Percentiles rank a stretch among this genome's conserved stretches.
Evolutionary conservation across 148 eudicot species (phyloP).

Genomic region (Fagopyrum tataricum): DNA sequence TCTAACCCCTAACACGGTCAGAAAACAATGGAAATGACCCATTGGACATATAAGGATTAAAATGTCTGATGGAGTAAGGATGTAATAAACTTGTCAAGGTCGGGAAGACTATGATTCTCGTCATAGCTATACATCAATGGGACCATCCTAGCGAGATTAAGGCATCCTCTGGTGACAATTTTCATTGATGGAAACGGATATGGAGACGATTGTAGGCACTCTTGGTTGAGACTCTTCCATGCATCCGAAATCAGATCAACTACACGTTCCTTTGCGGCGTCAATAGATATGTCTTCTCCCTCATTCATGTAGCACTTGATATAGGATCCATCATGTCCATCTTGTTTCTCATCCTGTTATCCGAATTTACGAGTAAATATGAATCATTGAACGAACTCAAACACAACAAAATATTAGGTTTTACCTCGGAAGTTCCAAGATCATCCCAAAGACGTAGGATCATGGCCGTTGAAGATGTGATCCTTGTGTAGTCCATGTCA

Average conservation of each 20-base stretch:
- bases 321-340: conserved; percentile 50
- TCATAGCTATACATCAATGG: conserved; percentile 33
- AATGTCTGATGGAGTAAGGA: conserved; percentile 15
- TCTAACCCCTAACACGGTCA: no score
- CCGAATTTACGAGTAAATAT: background rate
- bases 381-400: background rate
- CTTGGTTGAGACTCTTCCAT: conserved; percentile 46
- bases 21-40: no score
- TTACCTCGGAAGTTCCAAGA: conserved; percentile 9
- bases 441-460: conserved; percentile 71
- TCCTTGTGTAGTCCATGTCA: conserved; percentile 14
- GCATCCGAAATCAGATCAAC: conserved; percentile 30
- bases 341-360: conserved; percentile 46
- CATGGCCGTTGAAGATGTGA: conserved; percentile 33
- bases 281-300: conserved; percentile 20
- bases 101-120: conserved; percentile 17
- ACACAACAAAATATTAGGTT: background rate
- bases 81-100: conserved; percentile 20
- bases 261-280: conserved; percentile 27
- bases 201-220: conserved; percentile 18
- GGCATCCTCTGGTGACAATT: conserved; percentile 20
- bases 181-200: conserved; percentile 14
- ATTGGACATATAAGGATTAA: no score
- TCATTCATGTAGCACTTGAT: conserved; percentile 49
- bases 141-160: conserved; percentile 35